Evolutionary conservation across 495 filamentous ascomycete species (phyloP), one percentile per base, ranked within the genome.

Genomic region (Talaromyces trachyspermus): DNA sequence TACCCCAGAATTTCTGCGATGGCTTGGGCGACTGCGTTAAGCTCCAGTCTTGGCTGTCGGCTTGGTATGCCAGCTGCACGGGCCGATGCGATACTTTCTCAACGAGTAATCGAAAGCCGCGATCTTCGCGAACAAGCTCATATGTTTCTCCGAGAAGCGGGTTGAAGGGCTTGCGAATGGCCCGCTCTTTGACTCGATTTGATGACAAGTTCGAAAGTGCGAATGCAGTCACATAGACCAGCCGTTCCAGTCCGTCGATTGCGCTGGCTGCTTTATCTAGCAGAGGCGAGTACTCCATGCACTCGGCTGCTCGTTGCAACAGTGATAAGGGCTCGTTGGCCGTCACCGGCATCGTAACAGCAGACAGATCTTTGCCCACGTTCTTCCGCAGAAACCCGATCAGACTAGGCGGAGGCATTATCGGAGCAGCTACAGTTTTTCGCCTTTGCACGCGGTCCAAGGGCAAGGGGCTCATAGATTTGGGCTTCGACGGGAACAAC

Each of bases 1-100:
- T 98, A 37, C 92, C 92, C 92, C 92, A 98, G 71, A 98, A 98
- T 54, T 97, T 96, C 59, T 98, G 92, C 7, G 81, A 82, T 2
- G 92, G 92, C 55, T 83, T 80, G 0, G 92, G 88, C 5, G 84
- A 83, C 60, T 97, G 92, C 4, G 85, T 72, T 48, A 95, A 80
- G 7, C 82, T 86, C 92, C 92, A 98, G 32, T 73, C 68, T 18
- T 79, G 73, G 53, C 81, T 75, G 56, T 97, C 94, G 36, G 89
- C 92, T 59, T 97, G 92, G 68, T 87, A 89, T 22, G 92, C 94
- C 51, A 96, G 79, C 38, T 88, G 80, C 9, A 98, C 88, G 2
- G 92, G 92, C 0, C 90, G 84, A 60, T 98, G 92, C 3, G 77
- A 84, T 40, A 98, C 85, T 56, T 98, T 98, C 57, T 98, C 92